Conservation (phyloP, 2,329 filamentous ascomycete genomes). For the Fusarium xyrophilum region DNA sequence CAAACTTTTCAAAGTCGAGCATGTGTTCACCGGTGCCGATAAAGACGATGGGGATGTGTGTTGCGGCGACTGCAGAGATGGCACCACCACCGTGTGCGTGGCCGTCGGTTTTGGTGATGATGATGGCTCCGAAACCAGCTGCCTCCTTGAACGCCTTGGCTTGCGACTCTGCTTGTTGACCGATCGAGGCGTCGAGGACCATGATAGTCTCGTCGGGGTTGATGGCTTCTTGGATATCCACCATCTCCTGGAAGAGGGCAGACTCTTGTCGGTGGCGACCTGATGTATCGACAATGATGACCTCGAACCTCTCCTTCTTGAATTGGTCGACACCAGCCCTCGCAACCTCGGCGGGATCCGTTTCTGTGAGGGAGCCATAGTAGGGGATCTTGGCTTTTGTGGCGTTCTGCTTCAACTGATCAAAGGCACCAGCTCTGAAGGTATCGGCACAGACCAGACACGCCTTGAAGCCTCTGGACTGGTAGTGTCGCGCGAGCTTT, state of each 20-base stretch:
- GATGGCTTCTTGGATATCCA: slow-evolving; percentile 91
- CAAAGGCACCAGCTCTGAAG: slow-evolving; percentile 97
- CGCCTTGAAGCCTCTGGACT: slow-evolving; percentile 88
- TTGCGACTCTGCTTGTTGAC: slow-evolving; percentile 93
- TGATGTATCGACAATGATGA: slow-evolving; percentile 98
- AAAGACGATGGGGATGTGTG: slow-evolving; percentile 95
- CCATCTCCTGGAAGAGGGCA: slow-evolving; percentile 96
- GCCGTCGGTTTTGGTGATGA: slow-evolving; percentile 98
- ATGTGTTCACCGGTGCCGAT: slow-evolving; percentile 98
- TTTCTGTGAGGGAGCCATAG: slow-evolving; percentile 95
- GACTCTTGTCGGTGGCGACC: slow-evolving; percentile 94
- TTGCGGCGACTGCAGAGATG: slow-evolving; percentile 96
- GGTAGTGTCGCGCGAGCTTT: slow-evolving; percentile 93
- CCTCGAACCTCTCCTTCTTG: slow-evolving; percentile 97
- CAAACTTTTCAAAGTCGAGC: slow-evolving; percentile 91
- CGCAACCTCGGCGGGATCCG: slow-evolving; percentile 91
- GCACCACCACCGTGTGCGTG: slow-evolving; percentile 95
- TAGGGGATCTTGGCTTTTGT: slow-evolving; percentile 99
- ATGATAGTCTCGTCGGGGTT: slow-evolving; percentile 94
- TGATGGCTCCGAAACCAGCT: slow-evolving; percentile 96
- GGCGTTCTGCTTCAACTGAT: slow-evolving; percentile 98
- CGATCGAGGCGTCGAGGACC: slow-evolving; percentile 95
- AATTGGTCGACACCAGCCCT: slow-evolving; percentile 98
- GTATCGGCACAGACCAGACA: slow-evolving; percentile 97
- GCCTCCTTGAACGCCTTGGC: slow-evolving; percentile 97